Percentiles rank a stretch among this genome's conserved stretches.
Evolutionary conservation across 257 asterid genomes (phyloP).

Genomic region (Asclepias syriaca): DNA sequence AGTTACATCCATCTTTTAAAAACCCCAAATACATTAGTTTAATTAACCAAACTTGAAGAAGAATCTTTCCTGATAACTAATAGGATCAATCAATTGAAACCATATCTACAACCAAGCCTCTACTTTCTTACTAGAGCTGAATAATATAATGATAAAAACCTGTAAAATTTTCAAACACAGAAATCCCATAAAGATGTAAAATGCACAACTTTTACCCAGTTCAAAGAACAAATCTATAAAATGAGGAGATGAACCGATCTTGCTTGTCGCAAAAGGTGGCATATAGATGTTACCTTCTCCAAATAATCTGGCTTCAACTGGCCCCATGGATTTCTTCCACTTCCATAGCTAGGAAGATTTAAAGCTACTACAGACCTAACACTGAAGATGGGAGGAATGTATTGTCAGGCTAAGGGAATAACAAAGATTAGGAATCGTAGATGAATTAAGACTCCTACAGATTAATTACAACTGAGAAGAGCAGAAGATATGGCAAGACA

Average conservation of each 20-base stretch:
- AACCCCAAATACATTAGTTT: background rate
- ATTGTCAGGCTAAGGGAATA: background rate
- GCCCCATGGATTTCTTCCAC: slow-evolving; percentile 99
- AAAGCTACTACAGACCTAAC: slow-evolving; percentile 91
- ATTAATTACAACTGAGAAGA: background rate
- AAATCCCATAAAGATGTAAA: background rate
- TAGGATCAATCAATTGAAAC: background rate
- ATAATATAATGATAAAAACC: background rate
- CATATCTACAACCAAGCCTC: background rate
- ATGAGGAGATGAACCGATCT: background rate
- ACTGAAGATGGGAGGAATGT: slow-evolving; percentile 32
- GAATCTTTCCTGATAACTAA: background rate
- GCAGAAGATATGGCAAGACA: background rate
- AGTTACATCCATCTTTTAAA: too few species aligned
- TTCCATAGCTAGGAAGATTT: slow-evolving; percentile 92
- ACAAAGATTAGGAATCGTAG: background rate
- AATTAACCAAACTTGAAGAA: background rate
- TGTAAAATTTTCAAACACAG: background rate
- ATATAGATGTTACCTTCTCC: slow-evolving; percentile 52
- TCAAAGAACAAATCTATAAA: background rate
- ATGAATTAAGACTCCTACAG: background rate
- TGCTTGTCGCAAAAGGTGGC: background rate
- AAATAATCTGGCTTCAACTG: slow-evolving; percentile 69
- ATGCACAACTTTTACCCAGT: background rate
- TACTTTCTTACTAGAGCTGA: background rate